Base-by-base conservation (phyloP, 352 stramenopile species). In the Globisporangium spinosum region DNA sequence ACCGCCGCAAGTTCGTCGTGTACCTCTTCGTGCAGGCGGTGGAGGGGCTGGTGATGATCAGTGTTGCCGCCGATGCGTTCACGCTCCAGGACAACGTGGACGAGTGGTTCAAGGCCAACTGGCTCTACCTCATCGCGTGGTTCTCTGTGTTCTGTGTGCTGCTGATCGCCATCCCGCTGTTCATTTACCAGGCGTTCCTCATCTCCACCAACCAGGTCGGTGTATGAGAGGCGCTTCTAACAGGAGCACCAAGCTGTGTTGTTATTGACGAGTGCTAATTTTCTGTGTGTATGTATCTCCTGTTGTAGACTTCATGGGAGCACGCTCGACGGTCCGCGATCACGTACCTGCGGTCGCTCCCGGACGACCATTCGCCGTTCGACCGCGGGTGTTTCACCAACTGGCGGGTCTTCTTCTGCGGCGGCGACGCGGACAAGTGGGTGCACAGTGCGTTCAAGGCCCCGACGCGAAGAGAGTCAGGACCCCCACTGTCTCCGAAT, bases 91-190 rank as follows among this genome's bases (percentile, higher is more conserved):
- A 80, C 15, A 82, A 73, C 23, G 32, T 90, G 38, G 84, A 92
- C 56, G 80, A 89, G 64, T 94, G 86, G 86, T 81, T 94, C 67
- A 70, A 73, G n/a, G 81, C 69, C 53, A 94, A 92, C 67, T 76
- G 78, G 61, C 69, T 83, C 59, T 91, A 75, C 65, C 79, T 94
- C 59, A 69, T 92, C 25, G 71, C 81, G 32, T 91, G 79, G 73
- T 75, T 90, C 69, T 76, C 80, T 15, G 59, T 89, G 51, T 67
- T 90, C 56, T 89, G 79, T 54, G 70, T 77, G 67, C 69, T 92
- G 56, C 69, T 91, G 34, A 77, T 94, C 40, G 74, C 69, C n/a
- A 64, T 88, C 9, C 74, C 81, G 55, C 75, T 94, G 40, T 76
- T 91, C 15, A 75, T 79, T 62, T 94, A 91, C 70, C 86, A 94